phyloP scores from a whole-genome alignment of 306 rosid species.

The Carpinus fangiana region DNA sequence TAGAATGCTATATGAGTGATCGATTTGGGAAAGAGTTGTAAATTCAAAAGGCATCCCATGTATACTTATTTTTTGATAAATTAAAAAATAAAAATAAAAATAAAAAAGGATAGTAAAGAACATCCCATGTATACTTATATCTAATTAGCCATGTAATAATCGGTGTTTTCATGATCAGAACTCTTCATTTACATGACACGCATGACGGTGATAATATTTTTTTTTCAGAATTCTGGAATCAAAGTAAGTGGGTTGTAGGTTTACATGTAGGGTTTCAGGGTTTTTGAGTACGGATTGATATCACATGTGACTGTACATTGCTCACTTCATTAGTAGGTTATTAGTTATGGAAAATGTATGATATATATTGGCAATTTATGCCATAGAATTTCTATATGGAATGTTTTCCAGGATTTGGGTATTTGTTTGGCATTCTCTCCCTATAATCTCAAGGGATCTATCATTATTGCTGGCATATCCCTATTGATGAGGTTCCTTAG shows the following conservation, averaged over 20 bases:
- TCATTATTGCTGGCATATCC: background rate
- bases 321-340: background rate
- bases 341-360: background rate
- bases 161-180: background rate
- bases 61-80: too few species aligned
- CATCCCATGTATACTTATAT: background rate
- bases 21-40: background rate
- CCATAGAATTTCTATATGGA: background rate
- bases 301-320: background rate
- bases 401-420: background rate
- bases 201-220: background rate
- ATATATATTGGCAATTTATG: background rate
- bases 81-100: too few species aligned
- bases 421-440: background rate
- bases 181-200: background rate
- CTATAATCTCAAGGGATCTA: background rate
- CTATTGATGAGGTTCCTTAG: conserved; percentile 13
- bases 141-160: background rate
- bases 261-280: background rate
- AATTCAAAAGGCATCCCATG: background rate
- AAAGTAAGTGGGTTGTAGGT: background rate
- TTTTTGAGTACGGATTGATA: background rate
- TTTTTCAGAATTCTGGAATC: background rate
- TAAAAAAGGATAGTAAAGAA: too few species aligned
- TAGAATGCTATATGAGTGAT: background rate